A percentile compares a stretch with the other conserved stretches of the same genome.
Conservation (phyloP, 768 basidiomycete genomes). For the Gloeopeniophorella convolvens region DNA sequence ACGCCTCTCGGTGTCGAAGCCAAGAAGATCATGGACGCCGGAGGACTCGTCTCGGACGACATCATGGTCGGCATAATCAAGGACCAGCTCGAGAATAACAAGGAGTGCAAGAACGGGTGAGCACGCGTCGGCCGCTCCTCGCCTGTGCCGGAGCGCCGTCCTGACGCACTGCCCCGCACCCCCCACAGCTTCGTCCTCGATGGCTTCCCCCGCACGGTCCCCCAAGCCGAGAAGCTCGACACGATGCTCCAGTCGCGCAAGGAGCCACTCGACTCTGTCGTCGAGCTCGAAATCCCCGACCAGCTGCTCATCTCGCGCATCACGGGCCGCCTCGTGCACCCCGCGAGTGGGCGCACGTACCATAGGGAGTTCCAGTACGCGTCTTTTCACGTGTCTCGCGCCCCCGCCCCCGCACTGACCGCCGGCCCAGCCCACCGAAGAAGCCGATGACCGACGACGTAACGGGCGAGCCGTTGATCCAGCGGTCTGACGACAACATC, state of each 20-base stretch:
- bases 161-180: background rate
- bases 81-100: conserved; percentile 90
- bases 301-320: conserved; percentile 95
- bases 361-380: conserved; percentile 91
- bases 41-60: conserved; percentile 92
- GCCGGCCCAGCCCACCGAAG: conserved; percentile 78
- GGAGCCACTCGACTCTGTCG: conserved; percentile 87
- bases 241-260: conserved; percentile 76
- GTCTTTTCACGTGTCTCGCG: background rate
- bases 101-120: conserved; percentile 91
- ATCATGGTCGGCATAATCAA: conserved; percentile 98
- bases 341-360: conserved; percentile 83
- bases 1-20: conserved; percentile 86
- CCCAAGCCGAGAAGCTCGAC: conserved; percentile 95
- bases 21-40: conserved; percentile 97
- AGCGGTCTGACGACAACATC: conserved; percentile 97
- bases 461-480: conserved; percentile 92
- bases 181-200: conserved; percentile 85
- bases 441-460: conserved; percentile 91
- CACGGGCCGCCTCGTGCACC: conserved; percentile 92
- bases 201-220: conserved; percentile 98
- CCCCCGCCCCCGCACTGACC: background rate
- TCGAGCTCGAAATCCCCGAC: conserved; percentile 90
- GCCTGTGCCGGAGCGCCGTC: background rate
- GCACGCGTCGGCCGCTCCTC: conserved; percentile 26